Conservation (phyloP, 352 stramenopile species). For the Aphanomyces stellatus region DNA sequence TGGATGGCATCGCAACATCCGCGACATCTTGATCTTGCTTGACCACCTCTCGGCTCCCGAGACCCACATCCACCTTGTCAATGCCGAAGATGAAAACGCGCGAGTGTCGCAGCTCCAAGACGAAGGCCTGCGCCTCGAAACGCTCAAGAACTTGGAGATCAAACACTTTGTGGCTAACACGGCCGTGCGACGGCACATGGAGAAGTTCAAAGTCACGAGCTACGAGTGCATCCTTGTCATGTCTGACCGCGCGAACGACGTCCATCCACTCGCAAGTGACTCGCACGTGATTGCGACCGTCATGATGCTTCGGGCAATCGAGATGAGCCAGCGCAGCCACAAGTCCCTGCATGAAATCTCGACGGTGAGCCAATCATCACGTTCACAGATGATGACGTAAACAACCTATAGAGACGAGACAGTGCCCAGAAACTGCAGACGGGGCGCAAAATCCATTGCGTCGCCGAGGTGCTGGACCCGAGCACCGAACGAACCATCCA, state of each 20-base stretch:
- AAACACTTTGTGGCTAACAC: neutral
- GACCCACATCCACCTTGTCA: neutral
- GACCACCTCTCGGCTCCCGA: neutral
- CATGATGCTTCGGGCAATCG: neutral
- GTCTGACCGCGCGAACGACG: neutral
- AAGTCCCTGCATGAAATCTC: too few relatives aligned
- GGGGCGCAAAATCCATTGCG: neutral
- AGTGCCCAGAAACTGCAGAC: neutral
- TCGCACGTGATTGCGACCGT: conserved; percentile 5
- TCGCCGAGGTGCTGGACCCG: conserved; percentile 7
- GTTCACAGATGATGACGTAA: neutral
- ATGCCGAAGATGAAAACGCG: neutral
- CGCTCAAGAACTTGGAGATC: neutral
- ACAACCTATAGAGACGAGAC: too few relatives aligned
- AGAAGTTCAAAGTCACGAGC: neutral
- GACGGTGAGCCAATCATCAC: neutral
- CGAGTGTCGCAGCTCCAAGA: neutral
- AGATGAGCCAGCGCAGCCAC: neutral
- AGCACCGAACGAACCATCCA: neutral
- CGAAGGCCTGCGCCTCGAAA: neutral
- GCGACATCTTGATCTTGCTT: neutral
- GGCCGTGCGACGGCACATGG: neutral
- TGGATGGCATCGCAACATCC: conserved; percentile 3
- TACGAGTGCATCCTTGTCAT: conserved; percentile 12
- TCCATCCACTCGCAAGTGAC: neutral